phyloP scores from a whole-genome alignment of 306 rosid genomes.

The Vigna radiata region DNA sequence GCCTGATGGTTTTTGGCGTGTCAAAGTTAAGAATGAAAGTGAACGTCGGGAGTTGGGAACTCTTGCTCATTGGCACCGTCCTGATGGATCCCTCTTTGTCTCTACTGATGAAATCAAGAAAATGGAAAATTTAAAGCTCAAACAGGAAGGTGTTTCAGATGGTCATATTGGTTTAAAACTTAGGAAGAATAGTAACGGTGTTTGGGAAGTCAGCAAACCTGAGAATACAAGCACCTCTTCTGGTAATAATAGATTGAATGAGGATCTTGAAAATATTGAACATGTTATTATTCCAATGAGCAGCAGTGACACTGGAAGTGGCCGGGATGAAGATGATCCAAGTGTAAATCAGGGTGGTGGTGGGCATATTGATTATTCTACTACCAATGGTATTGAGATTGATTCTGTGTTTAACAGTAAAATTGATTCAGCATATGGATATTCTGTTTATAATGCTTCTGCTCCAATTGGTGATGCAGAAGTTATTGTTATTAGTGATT shows the following conservation, averaged over 20 bases:
- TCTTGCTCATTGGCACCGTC: slow-evolving; percentile 81
- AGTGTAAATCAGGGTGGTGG: slow-evolving; percentile 90
- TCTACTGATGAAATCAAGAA: slow-evolving; percentile 54
- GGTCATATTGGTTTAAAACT: slow-evolving; percentile 73
- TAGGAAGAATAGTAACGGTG: slow-evolving; percentile 76
- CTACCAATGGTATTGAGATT: slow-evolving; percentile 79
- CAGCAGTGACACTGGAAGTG: slow-evolving; percentile 93
- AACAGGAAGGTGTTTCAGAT: slow-evolving; percentile 86
- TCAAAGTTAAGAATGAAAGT: slow-evolving; percentile 77
- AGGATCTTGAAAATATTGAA: slow-evolving; percentile 62
- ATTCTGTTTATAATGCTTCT: slow-evolving; percentile 56
- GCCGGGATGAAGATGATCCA: slow-evolving; percentile 88
- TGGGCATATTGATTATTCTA: slow-evolving; percentile 65
- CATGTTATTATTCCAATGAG: slow-evolving; percentile 89
- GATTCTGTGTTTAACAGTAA: slow-evolving; percentile 64
- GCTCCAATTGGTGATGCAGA: slow-evolving; percentile 65
- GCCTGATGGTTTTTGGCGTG: slow-evolving; percentile 99
- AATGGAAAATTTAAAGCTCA: slow-evolving; percentile 68
- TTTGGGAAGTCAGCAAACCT: slow-evolving; percentile 89
- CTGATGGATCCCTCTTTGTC: slow-evolving; percentile 68
- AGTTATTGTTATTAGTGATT: slow-evolving; percentile 89
- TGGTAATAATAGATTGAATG: slow-evolving; percentile 59
- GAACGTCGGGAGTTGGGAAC: slow-evolving; percentile 78
- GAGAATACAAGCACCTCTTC: slow-evolving; percentile 67
- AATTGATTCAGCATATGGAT: slow-evolving; percentile 72